phyloP scores from a whole-genome alignment of 129 eudicot species.

The Lonicera japonica region DNA sequence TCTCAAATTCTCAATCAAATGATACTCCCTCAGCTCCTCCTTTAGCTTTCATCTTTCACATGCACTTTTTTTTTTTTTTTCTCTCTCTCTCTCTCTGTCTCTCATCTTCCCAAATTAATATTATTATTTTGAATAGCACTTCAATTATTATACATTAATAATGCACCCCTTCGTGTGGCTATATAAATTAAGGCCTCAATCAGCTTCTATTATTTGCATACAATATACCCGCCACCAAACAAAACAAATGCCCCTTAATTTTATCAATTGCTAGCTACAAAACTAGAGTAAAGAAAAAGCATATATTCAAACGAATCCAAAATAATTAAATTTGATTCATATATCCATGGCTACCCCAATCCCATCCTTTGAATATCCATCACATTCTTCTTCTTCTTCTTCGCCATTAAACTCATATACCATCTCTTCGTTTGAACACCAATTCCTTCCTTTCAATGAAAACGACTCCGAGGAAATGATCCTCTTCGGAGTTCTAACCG shows the following conservation, averaged over 20 bases:
- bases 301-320: background rate
- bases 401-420: background rate
- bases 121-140: too few relatives aligned
- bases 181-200: background rate
- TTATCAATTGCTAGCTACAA: background rate
- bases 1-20: too few relatives aligned
- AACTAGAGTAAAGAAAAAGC: background rate
- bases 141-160: too few relatives aligned
- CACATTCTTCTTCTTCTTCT: background rate
- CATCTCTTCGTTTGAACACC: background rate
- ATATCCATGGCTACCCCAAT: too few relatives aligned
- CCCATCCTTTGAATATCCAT: background rate
- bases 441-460: constrained; percentile 30
- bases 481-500: constrained; percentile 24
- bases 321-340: background rate
- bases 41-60: background rate
- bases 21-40: background rate
- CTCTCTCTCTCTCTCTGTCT: background rate
- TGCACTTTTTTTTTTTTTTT: background rate
- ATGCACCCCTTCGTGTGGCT: background rate
- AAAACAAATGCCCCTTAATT: too few relatives aligned
- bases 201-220: too few relatives aligned
- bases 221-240: too few relatives aligned
- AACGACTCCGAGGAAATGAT: constrained; percentile 34
- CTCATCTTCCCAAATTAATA: too few relatives aligned